Conservation (phyloP, 306 rosid species). For the Canavalia ensiformis region DNA sequence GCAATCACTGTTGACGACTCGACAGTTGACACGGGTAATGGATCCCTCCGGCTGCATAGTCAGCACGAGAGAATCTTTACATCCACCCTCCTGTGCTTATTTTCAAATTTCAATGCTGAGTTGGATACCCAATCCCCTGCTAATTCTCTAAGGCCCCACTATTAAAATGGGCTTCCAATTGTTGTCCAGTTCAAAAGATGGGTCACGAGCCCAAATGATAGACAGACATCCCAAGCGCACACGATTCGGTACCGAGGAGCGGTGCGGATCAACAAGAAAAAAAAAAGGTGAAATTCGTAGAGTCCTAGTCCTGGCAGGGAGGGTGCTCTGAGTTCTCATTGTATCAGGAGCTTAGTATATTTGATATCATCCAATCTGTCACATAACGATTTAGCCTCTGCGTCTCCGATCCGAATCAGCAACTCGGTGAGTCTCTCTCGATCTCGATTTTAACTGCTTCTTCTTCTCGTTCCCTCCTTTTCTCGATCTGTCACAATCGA, state of each 20-base stretch:
- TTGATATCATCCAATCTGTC: background rate
- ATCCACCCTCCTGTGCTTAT: too few relatives aligned
- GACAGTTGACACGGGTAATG: too few relatives aligned
- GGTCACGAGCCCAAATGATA: background rate
- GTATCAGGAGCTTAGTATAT: background rate
- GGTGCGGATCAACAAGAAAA: background rate
- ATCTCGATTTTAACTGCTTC: slow-evolving; percentile 44
- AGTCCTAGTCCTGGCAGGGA: background rate
- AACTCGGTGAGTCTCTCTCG: slow-evolving; percentile 49
- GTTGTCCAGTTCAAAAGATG: background rate
- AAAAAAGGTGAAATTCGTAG: slow-evolving; percentile 14
- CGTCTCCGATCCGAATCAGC: slow-evolving; percentile 53
- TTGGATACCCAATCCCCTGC: too few relatives aligned
- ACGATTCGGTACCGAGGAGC: background rate
- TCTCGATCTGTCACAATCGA: slow-evolving; percentile 34
- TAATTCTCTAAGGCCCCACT: too few relatives aligned
- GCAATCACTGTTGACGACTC: too few relatives aligned
- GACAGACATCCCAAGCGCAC: background rate
- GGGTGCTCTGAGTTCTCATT: slow-evolving; percentile 24
- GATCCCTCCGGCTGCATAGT: too few relatives aligned
- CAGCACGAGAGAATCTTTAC: too few relatives aligned
- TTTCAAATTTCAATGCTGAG: too few relatives aligned
- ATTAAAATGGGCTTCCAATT: background rate
- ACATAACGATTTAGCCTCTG: slow-evolving; percentile 8
- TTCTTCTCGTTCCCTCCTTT: background rate